Evolutionary conservation across 2,329 filamentous ascomycete genomes (phyloP).

Genomic region (Sclerotinia spermophila): DNA sequence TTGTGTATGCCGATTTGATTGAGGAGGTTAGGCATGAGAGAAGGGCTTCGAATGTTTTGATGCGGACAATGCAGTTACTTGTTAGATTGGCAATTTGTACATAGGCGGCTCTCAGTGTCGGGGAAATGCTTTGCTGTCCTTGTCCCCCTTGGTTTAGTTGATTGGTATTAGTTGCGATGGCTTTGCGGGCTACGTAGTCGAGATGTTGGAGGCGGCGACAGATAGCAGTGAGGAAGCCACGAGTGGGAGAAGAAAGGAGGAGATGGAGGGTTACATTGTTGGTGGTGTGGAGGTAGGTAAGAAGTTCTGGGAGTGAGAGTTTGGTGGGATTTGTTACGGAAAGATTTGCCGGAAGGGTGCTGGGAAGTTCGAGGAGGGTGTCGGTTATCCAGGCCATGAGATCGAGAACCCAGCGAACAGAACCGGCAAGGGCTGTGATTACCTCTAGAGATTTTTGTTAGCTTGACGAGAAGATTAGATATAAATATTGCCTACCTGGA

Average conservation of each 20-base stretch:
- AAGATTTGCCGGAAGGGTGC: conserved; percentile 45
- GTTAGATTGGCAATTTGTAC: conserved; percentile 35
- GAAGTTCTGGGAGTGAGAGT: conserved; percentile 47
- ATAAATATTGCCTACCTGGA: conserved; percentile 44
- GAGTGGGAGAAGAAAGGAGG: conserved; percentile 69
- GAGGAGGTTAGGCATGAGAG: conserved; percentile 30
- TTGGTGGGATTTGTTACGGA: conserved; percentile 45
- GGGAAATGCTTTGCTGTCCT: conserved; percentile 25
- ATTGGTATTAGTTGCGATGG: conserved; percentile 25
- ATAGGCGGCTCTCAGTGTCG: conserved; percentile 33
- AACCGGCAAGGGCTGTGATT: conserved; percentile 67
- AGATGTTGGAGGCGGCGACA: conserved; percentile 62
- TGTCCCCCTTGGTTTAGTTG: conserved; percentile 12
- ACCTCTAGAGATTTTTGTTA: conserved; percentile 51
- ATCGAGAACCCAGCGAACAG: conserved; percentile 75
- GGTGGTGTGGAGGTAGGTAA: conserved; percentile 49
- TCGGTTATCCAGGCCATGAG: conserved; percentile 62
- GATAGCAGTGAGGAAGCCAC: conserved; percentile 66
- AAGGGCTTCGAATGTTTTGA: conserved; percentile 35
- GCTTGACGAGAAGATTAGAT: neutral
- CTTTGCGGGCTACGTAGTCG: conserved; percentile 41
- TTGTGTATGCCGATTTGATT: conserved; percentile 33
- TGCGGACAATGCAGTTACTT: conserved; percentile 30
- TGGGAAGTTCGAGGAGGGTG: conserved; percentile 53
- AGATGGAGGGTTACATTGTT: conserved; percentile 60